Evolutionary conservation across 192 early-diverging fungal genomes (phyloP).

Genomic region (Tieghemiomyces parasiticus): DNA sequence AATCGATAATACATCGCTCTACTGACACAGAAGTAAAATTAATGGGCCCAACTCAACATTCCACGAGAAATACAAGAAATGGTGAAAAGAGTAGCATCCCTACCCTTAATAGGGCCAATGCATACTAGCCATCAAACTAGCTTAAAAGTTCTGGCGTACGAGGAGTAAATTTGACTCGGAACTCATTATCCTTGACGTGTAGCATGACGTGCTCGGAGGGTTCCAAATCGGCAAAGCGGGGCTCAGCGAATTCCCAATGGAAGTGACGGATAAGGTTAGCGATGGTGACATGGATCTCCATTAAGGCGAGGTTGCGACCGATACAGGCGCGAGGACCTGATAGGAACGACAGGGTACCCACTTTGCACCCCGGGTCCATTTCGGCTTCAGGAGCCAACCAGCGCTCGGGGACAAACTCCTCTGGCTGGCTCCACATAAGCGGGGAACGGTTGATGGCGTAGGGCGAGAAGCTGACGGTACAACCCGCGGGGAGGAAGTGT

Average conservation of each 20-base stretch:
- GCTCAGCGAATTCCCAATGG: slow-evolving; percentile 11
- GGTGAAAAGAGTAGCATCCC: too few species aligned
- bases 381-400: slow-evolving; percentile 10
- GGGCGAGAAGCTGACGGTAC: slow-evolving; percentile 11
- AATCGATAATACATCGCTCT: too few species aligned
- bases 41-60: too few species aligned
- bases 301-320: slow-evolving; percentile 18
- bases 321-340: slow-evolving; percentile 21
- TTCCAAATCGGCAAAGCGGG: not conserved
- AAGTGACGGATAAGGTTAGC: slow-evolving; percentile 19
- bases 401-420: slow-evolving; percentile 21
- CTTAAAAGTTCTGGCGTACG: not conserved
- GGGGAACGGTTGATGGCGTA: slow-evolving; percentile 16
- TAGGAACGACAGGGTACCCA: slow-evolving; percentile 19
- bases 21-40: too few species aligned
- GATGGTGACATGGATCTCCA: slow-evolving; percentile 17
- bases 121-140: too few species aligned
- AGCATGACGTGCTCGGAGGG: not conserved
- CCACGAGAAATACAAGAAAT: too few species aligned
- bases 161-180: not conserved
- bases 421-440: slow-evolving; percentile 12
- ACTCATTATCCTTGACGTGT: not conserved
- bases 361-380: not conserved
- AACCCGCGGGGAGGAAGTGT: slow-evolving; percentile 21
- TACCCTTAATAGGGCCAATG: too few species aligned